A percentile compares a stretch with the other conserved stretches of the same genome.
Conservation (phyloP, 2,329 filamentous ascomycete species). For the Tolypocladium endophyticum region DNA sequence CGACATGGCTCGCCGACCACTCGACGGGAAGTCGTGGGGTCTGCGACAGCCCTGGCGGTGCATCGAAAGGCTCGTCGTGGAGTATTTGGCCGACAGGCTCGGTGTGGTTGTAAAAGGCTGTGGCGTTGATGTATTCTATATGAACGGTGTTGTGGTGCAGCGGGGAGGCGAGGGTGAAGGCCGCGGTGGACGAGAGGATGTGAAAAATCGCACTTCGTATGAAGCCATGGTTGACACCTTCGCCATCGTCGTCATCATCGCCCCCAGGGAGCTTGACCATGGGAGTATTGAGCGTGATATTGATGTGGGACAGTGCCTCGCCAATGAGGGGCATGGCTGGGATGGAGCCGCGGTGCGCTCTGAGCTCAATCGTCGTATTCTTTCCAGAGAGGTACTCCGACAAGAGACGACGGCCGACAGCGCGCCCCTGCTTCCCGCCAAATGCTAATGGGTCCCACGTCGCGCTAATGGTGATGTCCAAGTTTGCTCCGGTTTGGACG, state of each 20-base stretch:
- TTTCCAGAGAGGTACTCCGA: conserved; percentile 81
- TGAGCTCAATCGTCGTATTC: conserved; percentile 71
- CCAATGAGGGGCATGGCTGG: conserved; percentile 65
- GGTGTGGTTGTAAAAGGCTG: conserved; percentile 73
- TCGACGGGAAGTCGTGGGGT: conserved; percentile 74
- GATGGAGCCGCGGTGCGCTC: conserved; percentile 60
- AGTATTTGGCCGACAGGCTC: conserved; percentile 68
- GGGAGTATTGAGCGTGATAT: conserved; percentile 63
- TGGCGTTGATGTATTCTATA: conserved; percentile 72
- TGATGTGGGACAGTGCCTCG: conserved; percentile 59
- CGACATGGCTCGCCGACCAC: conserved; percentile 66
- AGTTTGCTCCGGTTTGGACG: conserved; percentile 61
- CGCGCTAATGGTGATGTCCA: conserved; percentile 54
- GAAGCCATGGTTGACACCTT: conserved; percentile 46
- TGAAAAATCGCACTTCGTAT: conserved; percentile 82
- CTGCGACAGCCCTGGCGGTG: conserved; percentile 61
- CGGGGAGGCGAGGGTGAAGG: conserved; percentile 75
- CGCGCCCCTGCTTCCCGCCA: conserved; percentile 49
- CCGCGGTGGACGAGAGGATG: conserved; percentile 73
- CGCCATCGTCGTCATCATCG: conserved; percentile 21
- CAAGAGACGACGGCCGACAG: conserved; percentile 60
- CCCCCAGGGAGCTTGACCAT: conserved; percentile 47
- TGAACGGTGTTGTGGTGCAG: conserved; percentile 62
- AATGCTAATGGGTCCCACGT: conserved; percentile 60
- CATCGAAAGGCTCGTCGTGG: conserved; percentile 63